Conservation (phyloP, 2,329 filamentous ascomycete genomes). For the Aureobasidium sp. region DNA sequence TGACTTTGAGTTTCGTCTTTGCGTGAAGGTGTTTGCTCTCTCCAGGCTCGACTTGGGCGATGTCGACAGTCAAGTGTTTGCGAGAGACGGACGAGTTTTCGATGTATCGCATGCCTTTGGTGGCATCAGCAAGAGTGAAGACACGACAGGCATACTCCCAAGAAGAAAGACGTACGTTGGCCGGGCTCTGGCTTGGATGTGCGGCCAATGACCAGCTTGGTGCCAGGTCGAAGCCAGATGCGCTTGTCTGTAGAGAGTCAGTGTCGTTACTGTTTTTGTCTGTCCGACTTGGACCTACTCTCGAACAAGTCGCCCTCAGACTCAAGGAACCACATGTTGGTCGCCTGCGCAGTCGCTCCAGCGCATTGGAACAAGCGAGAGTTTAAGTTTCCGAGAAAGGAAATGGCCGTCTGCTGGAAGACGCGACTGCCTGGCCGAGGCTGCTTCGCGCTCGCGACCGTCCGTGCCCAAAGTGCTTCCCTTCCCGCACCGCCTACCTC, state of each 20-base stretch:
- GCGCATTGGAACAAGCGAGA: background rate
- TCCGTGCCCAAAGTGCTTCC: background rate
- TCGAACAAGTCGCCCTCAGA: slow-evolving; percentile 46
- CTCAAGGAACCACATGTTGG: slow-evolving; percentile 45
- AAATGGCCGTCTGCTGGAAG: background rate
- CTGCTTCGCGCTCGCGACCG: background rate
- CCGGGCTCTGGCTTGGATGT: slow-evolving; percentile 36
- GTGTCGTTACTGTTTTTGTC: background rate
- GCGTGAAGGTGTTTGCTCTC: slow-evolving; percentile 50
- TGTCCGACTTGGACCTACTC: slow-evolving; percentile 26
- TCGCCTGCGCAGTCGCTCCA: background rate
- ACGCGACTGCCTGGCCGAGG: slow-evolving; percentile 12
- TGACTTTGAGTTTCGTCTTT: slow-evolving; percentile 62
- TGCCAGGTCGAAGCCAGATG: slow-evolving; percentile 79
- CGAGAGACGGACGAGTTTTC: slow-evolving; percentile 77
- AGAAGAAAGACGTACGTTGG: slow-evolving; percentile 2
- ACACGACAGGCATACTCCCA: background rate
- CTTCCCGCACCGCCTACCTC: no score
- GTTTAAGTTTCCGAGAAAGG: background rate
- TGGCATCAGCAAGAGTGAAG: background rate
- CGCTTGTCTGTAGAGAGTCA: slow-evolving; percentile 50
- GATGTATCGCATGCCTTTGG: slow-evolving; percentile 51
- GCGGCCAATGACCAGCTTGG: slow-evolving; percentile 76
- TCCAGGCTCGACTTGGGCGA: slow-evolving; percentile 55
- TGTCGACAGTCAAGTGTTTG: slow-evolving; percentile 72